These are phyloP conservation scores for Chalciporus sp. DNA, from an alignment of 1,284 basidiomycete genomes.

Conservation along the genomic window DNA sequence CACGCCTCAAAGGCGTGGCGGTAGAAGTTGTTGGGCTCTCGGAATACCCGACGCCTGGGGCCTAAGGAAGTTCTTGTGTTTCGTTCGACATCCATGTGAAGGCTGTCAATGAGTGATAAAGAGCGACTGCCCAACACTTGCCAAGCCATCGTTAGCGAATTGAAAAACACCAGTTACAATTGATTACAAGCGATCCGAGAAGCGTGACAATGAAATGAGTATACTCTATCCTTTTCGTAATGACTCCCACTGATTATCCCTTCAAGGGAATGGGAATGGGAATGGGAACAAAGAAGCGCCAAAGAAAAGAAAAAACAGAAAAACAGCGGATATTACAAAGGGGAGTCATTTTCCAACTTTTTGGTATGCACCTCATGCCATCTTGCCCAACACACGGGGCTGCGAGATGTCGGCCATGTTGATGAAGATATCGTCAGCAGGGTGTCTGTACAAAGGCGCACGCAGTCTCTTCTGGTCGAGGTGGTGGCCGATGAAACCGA, in stretches of 20 bases:
- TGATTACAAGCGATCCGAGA: neutral
- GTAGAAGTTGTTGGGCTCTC: too few relatives aligned
- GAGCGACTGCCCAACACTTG: too few relatives aligned
- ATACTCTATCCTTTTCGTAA: neutral
- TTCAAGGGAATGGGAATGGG: neutral
- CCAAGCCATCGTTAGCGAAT: too few relatives aligned
- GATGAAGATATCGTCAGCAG: slow-evolving; percentile 85
- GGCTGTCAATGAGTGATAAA: too few relatives aligned
- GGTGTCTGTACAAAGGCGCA: slow-evolving; percentile 91
- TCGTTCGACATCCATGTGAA: too few relatives aligned
- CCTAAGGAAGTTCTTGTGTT: too few relatives aligned
- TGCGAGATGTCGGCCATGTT: slow-evolving; percentile 83
- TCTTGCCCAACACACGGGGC: slow-evolving; percentile 73
- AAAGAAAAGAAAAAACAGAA: neutral
- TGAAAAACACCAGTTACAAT: neutral
- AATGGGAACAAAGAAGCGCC: neutral
- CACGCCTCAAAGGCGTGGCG: too few relatives aligned
- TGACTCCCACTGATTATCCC: neutral
- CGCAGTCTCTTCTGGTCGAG: slow-evolving; percentile 95
- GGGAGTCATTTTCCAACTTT: slow-evolving; percentile 9
- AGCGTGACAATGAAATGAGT: neutral
- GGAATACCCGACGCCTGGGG: too few relatives aligned
- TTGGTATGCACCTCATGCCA: slow-evolving; percentile 30
- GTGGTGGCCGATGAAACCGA: slow-evolving; percentile 96
- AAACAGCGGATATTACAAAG: slow-evolving; percentile 29